Percentiles rank a stretch among this genome's conserved stretches.
phyloP scores from a whole-genome alignment of 2,329 filamentous ascomycete species.

The Aspergillus proliferans region DNA sequence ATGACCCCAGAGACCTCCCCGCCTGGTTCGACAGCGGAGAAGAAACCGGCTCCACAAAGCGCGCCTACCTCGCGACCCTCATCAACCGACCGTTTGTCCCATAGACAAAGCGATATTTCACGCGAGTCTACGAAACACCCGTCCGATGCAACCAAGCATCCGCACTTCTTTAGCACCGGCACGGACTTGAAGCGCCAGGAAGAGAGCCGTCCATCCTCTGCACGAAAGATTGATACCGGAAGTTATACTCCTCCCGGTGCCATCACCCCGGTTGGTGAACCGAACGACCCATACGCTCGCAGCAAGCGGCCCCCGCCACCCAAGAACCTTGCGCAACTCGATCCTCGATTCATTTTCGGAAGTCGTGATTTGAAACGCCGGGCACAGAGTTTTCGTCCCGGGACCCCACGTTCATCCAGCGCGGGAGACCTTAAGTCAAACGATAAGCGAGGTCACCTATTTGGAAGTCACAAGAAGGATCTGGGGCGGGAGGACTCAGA shows the following conservation, averaged over 20 bases:
- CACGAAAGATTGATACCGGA: slow-evolving; percentile 38
- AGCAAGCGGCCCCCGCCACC: slow-evolving; percentile 66
- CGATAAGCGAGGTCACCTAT: slow-evolving; percentile 51
- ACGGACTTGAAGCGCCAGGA: slow-evolving; percentile 53
- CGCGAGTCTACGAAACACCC: slow-evolving; percentile 39
- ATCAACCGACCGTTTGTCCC: slow-evolving; percentile 35
- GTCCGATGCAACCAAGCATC: slow-evolving; percentile 43
- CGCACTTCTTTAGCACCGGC: slow-evolving; percentile 53
- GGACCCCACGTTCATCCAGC: slow-evolving; percentile 44
- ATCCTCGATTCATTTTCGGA: slow-evolving; percentile 78
- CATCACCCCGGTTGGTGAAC: slow-evolving; percentile 71
- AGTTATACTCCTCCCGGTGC: slow-evolving; percentile 59
- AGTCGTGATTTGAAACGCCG: slow-evolving; percentile 63
- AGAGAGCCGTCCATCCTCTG: slow-evolving; percentile 57
- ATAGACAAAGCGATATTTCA: slow-evolving; percentile 39
- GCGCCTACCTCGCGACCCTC: slow-evolving; percentile 35
- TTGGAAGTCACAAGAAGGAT: slow-evolving; percentile 48
- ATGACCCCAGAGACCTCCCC: slow-evolving; percentile 53
- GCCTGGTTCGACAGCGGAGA: slow-evolving; percentile 37
- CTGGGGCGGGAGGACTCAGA: slow-evolving; percentile 44
- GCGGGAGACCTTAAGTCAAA: slow-evolving; percentile 36
- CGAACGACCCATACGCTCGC: slow-evolving; percentile 81
- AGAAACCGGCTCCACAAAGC: slow-evolving; percentile 26
- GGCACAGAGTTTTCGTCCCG: slow-evolving; percentile 42
- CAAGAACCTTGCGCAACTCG: slow-evolving; percentile 61